These are phyloP conservation scores for Solanum rostratum DNA, from an alignment of 257 asterid genomes.

Conservation along the genomic window DNA sequence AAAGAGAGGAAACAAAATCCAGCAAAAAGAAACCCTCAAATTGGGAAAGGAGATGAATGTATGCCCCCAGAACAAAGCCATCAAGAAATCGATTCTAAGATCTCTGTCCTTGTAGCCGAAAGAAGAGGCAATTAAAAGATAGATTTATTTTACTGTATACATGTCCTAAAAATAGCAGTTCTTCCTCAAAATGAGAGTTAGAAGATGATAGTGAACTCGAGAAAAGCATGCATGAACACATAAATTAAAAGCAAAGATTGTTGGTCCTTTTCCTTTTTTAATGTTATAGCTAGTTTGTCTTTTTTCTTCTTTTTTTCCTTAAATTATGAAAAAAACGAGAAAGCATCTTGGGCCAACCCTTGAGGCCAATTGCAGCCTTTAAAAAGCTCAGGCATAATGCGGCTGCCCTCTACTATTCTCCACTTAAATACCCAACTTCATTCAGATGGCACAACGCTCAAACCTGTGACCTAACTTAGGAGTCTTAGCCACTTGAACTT, in stretches of 20 bases:
- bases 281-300: neutral
- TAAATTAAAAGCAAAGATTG: neutral
- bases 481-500: neutral
- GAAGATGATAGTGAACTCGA: neutral
- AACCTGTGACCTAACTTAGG: neutral
- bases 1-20: neutral
- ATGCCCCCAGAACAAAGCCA: slow-evolving; percentile 75
- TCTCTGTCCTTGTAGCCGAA: slow-evolving; percentile 50
- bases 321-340: neutral
- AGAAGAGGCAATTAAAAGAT: slow-evolving; percentile 39
- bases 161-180: neutral
- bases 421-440: neutral
- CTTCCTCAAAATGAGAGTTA: neutral
- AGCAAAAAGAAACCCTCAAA: slow-evolving; percentile 14
- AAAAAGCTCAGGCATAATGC: neutral
- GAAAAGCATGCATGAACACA: neutral
- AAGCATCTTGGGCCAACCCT: neutral
- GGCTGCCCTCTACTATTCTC: neutral
- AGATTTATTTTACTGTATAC: neutral
- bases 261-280: too few species aligned
- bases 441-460: neutral
- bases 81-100: slow-evolving; percentile 39
- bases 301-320: neutral
- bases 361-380: neutral
- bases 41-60: slow-evolving; percentile 7